Evolutionary conservation across 1,139 yeast genomes (phyloP), one percentile per base, ranked within the genome.

Genomic region (Lipomyces yarrowii): DNA sequence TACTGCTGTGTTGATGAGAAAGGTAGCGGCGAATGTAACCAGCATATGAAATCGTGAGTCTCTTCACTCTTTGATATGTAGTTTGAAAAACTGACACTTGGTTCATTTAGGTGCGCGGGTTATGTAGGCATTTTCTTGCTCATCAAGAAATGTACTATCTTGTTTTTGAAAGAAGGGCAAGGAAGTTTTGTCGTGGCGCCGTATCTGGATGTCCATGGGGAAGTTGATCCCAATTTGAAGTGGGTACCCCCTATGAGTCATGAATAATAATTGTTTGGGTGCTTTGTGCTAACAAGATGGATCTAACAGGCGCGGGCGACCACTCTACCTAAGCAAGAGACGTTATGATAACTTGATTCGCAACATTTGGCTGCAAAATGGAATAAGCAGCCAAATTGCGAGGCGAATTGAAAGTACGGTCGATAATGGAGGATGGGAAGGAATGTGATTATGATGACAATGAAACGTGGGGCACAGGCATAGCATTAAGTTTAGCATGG

Each of bases 391-490:
- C 72, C 82, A 83, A 64, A 87, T 93, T 57, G 93, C 91, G 0
- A 82, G 98, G 71, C 87, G 87, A 70, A 81, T 94, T 46, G 98
- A 93, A 72, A 86, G 88, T 58, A 86, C 84, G 7, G 78, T 88
- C 51, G 98, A 94, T 77, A 86, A 90, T 48, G 98, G 98, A 13
- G 98, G 98, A 0, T 94, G 99, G 99, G 96, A 90, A 73, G 91
- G 98, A 0, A 80, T 93, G 74, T 93, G 80, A 75, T 30, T 8
- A 30, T 23, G 11, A 51, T 56, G 30, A 26, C 3, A n/a, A 23
- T n/a, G 33, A 13, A 5, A 15, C n/a, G 21, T 42, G n/a, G 48
- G 4, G 23, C 18, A 23, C 6, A 8, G 5, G 64, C 26, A 54
- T 33, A 15, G 33, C 51, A 53, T 26, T 35, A 53, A 35, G 21